These are phyloP conservation scores for Phytophthora brassicae DNA, from an alignment of 352 stramenopile genomes.

Conservation along the genomic window DNA sequence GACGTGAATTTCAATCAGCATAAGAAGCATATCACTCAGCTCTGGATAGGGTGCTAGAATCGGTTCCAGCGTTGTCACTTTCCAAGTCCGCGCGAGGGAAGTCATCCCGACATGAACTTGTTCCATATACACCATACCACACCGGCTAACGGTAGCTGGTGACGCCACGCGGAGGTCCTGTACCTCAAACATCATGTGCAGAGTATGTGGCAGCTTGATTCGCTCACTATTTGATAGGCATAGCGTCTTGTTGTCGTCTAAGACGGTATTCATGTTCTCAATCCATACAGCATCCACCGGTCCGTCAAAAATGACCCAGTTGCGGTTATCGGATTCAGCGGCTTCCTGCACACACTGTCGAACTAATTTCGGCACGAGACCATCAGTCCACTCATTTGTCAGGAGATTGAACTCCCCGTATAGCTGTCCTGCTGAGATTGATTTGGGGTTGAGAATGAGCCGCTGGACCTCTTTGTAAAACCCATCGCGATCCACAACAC, in stretches of 20 bases:
- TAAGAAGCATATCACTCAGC: conserved; percentile 64
- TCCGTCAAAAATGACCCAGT: conserved; percentile 92
- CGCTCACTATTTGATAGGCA: conserved; percentile 87
- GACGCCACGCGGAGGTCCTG: conserved; percentile 89
- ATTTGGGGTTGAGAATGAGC: conserved; percentile 94
- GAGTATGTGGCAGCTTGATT: conserved; percentile 82
- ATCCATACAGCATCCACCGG: conserved; percentile 93
- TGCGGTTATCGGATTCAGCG: conserved; percentile 77
- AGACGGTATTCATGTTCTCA: conserved; percentile 92
- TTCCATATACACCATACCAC: conserved; percentile 93
- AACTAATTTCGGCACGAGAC: conserved; percentile 92
- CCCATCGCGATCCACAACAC: conserved; percentile 78
- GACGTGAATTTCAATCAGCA: conserved; percentile 84
- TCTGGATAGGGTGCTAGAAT: conserved; percentile 55
- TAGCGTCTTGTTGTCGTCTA: conserved; percentile 89
- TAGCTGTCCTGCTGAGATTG: conserved; percentile 94
- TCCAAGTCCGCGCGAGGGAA: conserved; percentile 78
- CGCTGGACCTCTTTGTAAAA: conserved; percentile 89
- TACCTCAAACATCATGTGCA: conserved; percentile 95
- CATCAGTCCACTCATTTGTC: conserved; percentile 95
- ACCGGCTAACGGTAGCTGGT: conserved; percentile 87
- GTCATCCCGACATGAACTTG: conserved; percentile 83
- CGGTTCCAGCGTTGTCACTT: conserved; percentile 69
- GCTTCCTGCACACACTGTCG: conserved; percentile 84
- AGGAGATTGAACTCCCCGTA: conserved; percentile 95